Percentiles rank a stretch among this genome's conserved stretches.
These are phyloP conservation scores for Sextonia rubra DNA, from an alignment of 164 flowering plant species.

Conservation along the genomic window DNA sequence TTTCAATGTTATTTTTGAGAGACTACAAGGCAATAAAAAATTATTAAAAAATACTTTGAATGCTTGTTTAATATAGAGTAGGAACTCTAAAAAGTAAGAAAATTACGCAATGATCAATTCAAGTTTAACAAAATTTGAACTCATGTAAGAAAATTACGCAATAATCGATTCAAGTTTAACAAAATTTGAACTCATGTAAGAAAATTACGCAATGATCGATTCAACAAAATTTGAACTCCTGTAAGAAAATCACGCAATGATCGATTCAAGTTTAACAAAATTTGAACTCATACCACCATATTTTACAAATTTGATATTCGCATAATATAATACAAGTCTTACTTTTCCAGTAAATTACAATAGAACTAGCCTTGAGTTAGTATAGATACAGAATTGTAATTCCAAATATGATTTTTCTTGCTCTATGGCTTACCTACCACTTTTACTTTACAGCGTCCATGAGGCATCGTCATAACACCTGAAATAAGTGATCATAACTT, in stretches of 20 bases:
- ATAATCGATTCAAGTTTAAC: not conserved
- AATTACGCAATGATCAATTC: no score
- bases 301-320: constrained; percentile 27
- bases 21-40: no score
- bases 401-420: not conserved
- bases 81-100: no score
- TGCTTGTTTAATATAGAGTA: no score
- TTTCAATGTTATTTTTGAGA: no score
- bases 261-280: not conserved
- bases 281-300: constrained; percentile 31
- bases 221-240: no score
- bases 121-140: no score
- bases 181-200: constrained; percentile 39
- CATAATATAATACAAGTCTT: constrained; percentile 60
- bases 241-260: no score
- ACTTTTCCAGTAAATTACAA: constrained; percentile 77
- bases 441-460: constrained; percentile 70
- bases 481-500: no score
- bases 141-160: no score
- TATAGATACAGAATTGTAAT: not conserved
- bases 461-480: constrained; percentile 69
- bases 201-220: no score
- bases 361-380: not conserved
- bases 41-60: no score
- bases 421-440: constrained; percentile 48